These are phyloP conservation scores for Plantago lanceolata DNA, from an alignment of 305 asterid genomes.

Conservation along the genomic window DNA sequence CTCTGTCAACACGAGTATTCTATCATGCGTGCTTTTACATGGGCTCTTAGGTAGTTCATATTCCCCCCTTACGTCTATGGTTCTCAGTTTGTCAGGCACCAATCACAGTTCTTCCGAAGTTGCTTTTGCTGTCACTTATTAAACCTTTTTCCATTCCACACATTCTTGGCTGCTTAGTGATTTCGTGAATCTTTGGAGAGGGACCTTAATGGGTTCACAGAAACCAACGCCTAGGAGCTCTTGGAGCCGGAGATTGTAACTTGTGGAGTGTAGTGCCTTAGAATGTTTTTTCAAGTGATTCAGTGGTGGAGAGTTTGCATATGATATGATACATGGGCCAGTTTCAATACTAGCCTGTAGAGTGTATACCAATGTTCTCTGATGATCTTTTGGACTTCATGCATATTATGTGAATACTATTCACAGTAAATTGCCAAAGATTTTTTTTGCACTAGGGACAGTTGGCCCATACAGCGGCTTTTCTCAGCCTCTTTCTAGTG, in stretches of 20 bases:
- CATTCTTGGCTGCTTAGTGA: background rate
- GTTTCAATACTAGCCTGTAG: background rate
- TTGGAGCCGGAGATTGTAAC: slow-evolving; percentile 4
- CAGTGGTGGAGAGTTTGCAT: slow-evolving; percentile 1
- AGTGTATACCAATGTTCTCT: background rate
- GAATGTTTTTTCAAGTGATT: slow-evolving; percentile 14
- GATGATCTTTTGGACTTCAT: background rate
- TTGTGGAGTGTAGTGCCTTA: slow-evolving; percentile 4
- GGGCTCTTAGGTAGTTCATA: background rate
- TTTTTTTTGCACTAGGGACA: slow-evolving; percentile 9
- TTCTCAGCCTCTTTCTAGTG: background rate
- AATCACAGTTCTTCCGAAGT: background rate
- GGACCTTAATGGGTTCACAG: background rate
- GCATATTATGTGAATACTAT: background rate
- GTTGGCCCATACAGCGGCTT: background rate
- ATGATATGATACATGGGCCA: slow-evolving; percentile 1
- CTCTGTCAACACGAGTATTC: slow-evolving; percentile 3
- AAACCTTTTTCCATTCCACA: too few species aligned
- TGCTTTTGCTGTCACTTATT: too few species aligned
- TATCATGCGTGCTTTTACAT: background rate
- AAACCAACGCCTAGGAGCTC: background rate
- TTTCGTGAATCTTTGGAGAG: background rate
- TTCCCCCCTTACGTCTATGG: too few species aligned
- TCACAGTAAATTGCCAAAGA: background rate
- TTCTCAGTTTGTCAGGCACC: background rate